Percentiles rank a stretch among this genome's conserved stretches.
phyloP scores from a whole-genome alignment of 371 early-diverging fungal species.

The Polyrhizophydium stewartii region DNA sequence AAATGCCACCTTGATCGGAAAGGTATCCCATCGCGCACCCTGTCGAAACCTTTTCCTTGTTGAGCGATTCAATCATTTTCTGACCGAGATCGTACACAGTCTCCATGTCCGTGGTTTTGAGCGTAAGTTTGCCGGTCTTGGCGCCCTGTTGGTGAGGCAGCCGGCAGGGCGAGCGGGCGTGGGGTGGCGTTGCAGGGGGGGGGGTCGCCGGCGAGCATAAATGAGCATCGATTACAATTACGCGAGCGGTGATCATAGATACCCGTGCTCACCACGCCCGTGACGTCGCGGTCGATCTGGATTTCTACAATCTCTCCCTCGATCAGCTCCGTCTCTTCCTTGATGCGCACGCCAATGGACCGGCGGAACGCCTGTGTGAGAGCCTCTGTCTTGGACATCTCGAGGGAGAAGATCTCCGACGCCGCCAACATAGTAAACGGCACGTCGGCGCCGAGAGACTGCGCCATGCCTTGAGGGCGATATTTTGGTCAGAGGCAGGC shows the following conservation, averaged over 20 bases:
- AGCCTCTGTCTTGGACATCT: conserved; percentile 98
- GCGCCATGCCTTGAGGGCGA: conserved; percentile 73
- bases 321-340: conserved; percentile 96
- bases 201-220: not conserved
- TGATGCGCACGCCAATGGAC: conserved; percentile 95
- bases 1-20: not conserved
- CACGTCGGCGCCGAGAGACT: conserved; percentile 88
- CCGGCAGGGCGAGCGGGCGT: not conserved
- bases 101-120: conserved; percentile 99
- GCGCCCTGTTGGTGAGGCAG: conserved; percentile 50
- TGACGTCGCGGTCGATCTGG: conserved; percentile 89
- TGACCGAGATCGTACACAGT: conserved; percentile 98
- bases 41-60: conserved; percentile 95
- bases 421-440: conserved; percentile 96
- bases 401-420: conserved; percentile 96
- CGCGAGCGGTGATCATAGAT: not conserved
- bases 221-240: not conserved
- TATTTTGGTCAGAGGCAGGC: not conserved
- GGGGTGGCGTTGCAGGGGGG: not conserved
- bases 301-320: conserved; percentile 99
- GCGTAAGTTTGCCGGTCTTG: conserved; percentile 92
- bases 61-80: conserved; percentile 96
- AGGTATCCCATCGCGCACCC: conserved; percentile 54
- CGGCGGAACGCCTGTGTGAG: conserved; percentile 97
- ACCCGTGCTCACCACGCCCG: conserved; percentile 77